These are phyloP conservation scores for Leccinum rimulosum DNA, from an alignment of 768 basidiomycete genomes.

Conservation along the genomic window DNA sequence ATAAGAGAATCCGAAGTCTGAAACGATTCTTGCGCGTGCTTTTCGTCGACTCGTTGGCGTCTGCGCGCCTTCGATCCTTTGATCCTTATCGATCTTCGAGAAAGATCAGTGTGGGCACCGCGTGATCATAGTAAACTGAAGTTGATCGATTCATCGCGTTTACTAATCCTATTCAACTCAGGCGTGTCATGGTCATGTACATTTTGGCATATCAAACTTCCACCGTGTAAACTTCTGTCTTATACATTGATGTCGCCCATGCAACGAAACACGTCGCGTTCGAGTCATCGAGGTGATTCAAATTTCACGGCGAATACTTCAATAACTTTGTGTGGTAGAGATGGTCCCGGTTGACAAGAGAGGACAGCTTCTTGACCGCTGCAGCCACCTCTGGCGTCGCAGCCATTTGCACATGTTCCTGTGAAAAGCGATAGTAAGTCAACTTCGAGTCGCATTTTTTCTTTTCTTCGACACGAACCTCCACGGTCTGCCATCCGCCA, in stretches of 20 bases:
- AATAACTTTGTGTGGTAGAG: conserved; percentile 12
- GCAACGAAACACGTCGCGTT: not conserved
- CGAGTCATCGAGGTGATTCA: not conserved
- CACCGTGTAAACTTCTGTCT: too few species aligned
- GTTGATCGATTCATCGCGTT: not conserved
- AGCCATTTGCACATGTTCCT: conserved; percentile 17
- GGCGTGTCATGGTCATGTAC: not conserved
- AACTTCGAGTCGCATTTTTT: not conserved
- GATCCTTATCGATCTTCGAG: too few species aligned
- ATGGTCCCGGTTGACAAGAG: conserved; percentile 17
- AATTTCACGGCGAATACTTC: not conserved
- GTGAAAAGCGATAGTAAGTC: not conserved
- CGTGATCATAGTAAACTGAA: too few species aligned
- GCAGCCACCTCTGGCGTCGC: conserved; percentile 8
- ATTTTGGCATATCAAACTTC: not conserved
- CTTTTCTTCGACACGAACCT: conserved; percentile 17
- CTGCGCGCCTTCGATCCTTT: too few species aligned
- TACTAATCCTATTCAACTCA: not conserved
- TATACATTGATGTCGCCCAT: not conserved
- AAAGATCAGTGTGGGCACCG: too few species aligned
- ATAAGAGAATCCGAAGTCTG: not conserved
- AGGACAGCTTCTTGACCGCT: conserved; percentile 6
- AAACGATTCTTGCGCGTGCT: not conserved
- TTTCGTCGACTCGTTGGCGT: too few species aligned
- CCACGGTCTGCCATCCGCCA: conserved; percentile 21